Evolutionary conservation across 2,329 filamentous ascomycete species (phyloP), one percentile per base, ranked within the genome.

Genomic region (Exophiala sideris): DNA sequence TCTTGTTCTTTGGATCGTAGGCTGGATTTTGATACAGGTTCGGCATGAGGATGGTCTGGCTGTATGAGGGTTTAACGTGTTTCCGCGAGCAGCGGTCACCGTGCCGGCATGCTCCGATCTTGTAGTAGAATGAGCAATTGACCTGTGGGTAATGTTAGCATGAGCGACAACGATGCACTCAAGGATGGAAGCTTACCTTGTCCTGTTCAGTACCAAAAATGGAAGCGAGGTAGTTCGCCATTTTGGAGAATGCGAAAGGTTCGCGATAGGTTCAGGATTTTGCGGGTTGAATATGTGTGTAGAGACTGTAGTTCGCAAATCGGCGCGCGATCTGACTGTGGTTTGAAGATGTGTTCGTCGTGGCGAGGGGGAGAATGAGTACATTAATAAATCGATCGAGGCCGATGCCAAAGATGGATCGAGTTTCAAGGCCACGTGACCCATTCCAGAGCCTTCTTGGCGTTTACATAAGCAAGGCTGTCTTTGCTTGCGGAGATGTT

Each of bases 61-160:
- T 88, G 83, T 99, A 99, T 18, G 91, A 96, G 1, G 94, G 94
- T 79, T 99, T 99, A 79, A 99, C 94, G 76, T 99, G 94, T 76
- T 99, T 99, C 66, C 94, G 87, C 59, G 89, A 95, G 82, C 94
- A 99, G 69, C 94, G 89, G 77, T 99, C 94, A 70, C 94, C 94
- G 80, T 99, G 94, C 60, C 94, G 87, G 80, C 94, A 99, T 50
- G 94, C 94, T 71, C 94, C 94, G 74, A 99, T 99, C 80, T 99
- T 99, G 88, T 96, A 91, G 85, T 99, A 99, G 84, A 99, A 99
- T 54, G 88, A 94, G 83, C 94, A 96, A 83, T 97, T 96, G 79
- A 96, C 91, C 67, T 66, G 49, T 29, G 39, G 33, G 46, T 34
- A 24, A 39, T 39, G 41, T 38, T 45, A 34, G 54, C 63, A 51